phyloP scores from a whole-genome alignment of 345 rosid species.

The Corchorus capsularis region DNA sequence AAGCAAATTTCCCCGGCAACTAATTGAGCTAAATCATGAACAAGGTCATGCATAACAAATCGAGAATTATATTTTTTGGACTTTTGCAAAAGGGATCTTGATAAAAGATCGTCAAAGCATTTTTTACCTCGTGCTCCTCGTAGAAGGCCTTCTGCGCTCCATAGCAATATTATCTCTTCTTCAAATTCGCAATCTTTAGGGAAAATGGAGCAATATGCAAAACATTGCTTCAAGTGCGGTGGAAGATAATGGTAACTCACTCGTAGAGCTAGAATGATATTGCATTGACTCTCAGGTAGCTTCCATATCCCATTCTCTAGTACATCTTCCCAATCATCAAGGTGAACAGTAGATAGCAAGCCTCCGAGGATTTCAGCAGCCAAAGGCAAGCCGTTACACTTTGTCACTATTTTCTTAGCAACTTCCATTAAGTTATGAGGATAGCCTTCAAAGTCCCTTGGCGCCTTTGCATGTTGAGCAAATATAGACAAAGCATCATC shows the following conservation, averaged over 20 bases:
- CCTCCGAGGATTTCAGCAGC: slow-evolving; percentile 32
- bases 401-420: slow-evolving; percentile 33
- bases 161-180: neutral
- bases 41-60: slow-evolving; percentile 40
- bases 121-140: neutral
- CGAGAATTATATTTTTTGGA: neutral
- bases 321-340: slow-evolving; percentile 28
- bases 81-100: neutral
- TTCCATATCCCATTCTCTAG: slow-evolving; percentile 30
- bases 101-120: no score
- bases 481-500: no score
- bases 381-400: no score
- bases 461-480: slow-evolving; percentile 17
- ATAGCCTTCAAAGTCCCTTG: neutral
- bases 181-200: slow-evolving; percentile 1
- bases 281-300: slow-evolving; percentile 18
- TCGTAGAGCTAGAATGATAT: slow-evolving; percentile 30
- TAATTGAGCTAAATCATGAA: slow-evolving; percentile 39
- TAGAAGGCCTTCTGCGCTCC: slow-evolving; percentile 8
- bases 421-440: slow-evolving; percentile 30
- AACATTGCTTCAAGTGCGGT: no score
- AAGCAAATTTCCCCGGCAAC: no score
- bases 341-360: slow-evolving; percentile 27
- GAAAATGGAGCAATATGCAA: no score
- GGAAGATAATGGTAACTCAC: no score